These are phyloP conservation scores for Brettanomyces naardenensis DNA, from an alignment of 805 yeast species.

Conservation along the genomic window DNA sequence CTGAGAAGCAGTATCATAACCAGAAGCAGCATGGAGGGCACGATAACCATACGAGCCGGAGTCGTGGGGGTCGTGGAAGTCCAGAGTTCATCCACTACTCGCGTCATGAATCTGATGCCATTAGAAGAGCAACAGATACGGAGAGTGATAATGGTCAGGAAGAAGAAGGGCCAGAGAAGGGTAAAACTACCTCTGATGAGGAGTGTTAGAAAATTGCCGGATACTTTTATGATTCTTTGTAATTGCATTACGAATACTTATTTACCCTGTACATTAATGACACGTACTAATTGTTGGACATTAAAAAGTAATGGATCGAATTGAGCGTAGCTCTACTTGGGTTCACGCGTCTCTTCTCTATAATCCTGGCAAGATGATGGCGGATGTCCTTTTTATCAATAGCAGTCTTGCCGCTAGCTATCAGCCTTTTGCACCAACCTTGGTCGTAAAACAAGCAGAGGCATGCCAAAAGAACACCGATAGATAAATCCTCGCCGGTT, in stretches of 20 bases:
- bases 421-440: conserved; percentile 29
- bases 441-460: conserved; percentile 38
- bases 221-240: no score
- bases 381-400: conserved; percentile 23
- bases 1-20: not conserved
- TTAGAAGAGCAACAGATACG: not conserved
- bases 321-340: conserved; percentile 77
- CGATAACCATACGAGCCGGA: no score
- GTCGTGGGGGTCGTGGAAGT: not conserved
- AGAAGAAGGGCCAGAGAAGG: not conserved
- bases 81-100: no score
- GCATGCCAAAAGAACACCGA: conserved; percentile 48
- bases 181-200: not conserved
- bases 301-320: conserved; percentile 52
- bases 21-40: no score
- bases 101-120: not conserved
- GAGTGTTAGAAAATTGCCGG: no score
- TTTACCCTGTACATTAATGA: conserved; percentile 1
- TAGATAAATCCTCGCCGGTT: conserved; percentile 57
- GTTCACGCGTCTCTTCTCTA: conserved; percentile 43
- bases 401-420: no score
- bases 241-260: no score
- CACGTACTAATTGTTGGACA: conserved; percentile 26
- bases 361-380: conserved; percentile 45
- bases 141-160: not conserved